Evolutionary conservation across 2,329 filamentous ascomycete species (phyloP).

Genomic region (Arthrobotrys entomopaga): DNA sequence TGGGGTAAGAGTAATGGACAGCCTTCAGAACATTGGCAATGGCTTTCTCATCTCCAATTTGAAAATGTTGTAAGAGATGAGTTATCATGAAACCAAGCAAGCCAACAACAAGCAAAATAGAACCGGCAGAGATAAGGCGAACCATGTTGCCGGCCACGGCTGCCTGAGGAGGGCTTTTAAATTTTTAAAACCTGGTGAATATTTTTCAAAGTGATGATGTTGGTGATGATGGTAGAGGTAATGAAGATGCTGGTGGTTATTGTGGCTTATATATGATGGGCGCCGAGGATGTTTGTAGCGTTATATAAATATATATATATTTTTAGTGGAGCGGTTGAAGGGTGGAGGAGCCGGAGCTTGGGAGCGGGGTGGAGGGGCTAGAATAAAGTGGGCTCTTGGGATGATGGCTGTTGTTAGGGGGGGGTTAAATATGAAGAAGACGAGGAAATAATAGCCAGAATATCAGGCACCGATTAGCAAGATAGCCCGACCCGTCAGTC

Average conservation of each 20-base stretch:
- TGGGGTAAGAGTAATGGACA: conserved; percentile 71
- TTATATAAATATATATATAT: too few species aligned
- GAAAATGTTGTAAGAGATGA: conserved; percentile 27
- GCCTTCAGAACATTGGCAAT: conserved; percentile 54
- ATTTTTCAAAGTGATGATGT: too few species aligned
- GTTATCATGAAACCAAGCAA: conserved; percentile 24
- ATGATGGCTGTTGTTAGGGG: conserved; percentile 7
- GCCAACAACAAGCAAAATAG: conserved; percentile 38
- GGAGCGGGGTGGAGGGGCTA: neutral
- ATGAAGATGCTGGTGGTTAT: too few species aligned
- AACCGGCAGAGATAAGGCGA: conserved; percentile 53
- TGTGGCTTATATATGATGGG: too few species aligned
- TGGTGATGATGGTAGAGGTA: too few species aligned
- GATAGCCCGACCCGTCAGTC: conserved; percentile 1
- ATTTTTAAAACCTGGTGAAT: neutral
- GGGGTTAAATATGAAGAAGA: conserved; percentile 8
- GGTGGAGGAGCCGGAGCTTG: too few species aligned
- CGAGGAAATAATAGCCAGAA: conserved; percentile 13
- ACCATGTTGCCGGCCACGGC: conserved; percentile 55
- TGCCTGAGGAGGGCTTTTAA: conserved; percentile 21
- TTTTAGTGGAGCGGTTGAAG: too few species aligned
- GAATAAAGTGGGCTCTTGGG: neutral
- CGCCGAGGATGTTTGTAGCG: too few species aligned
- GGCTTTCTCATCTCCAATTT: conserved; percentile 29
- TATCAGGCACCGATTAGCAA: conserved; percentile 17